Evolutionary conservation across 148 eudicot species (phyloP), one percentile per base, ranked within the genome.

Genomic region (Chenopodium album): DNA sequence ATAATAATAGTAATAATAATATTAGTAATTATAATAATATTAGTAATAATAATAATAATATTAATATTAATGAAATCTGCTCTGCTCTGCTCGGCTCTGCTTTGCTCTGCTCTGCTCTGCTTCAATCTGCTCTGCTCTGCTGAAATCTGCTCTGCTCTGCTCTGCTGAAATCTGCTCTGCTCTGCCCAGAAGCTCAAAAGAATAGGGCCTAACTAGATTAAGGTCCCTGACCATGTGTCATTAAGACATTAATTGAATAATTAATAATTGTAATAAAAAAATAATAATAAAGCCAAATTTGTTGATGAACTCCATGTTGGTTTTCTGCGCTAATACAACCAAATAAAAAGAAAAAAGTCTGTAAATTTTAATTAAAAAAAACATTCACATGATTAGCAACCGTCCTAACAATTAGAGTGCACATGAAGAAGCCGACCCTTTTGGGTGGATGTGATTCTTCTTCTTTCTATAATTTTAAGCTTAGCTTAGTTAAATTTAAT

Each of bases 281-380:
- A 14, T 31, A 75, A 31, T 29, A 54, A 75, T 75, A 75, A 75
- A 76, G 68, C 50, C 68, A 76, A 78, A 23, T 46, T 78, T 66
- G 31, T 78, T 66, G 80, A 67, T 78, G 80, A 73, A 78, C 26
- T 65, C 59, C 71, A 78, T 78, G 80, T 66, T 66, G 80, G 71
- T 41, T 4, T 9, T 78, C 37, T 65, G 71, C 60, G n/a, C 56
- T 78, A 78, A 78, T 65, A 26, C 60, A 6, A 59, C 68, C 56
- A 73, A 71, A 69, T 3, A 14, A 71, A 71, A 41, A 41, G 19
- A 37, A 73, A 73, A 71, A 19, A 20, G 76, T 47, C 16, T n/a
- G 17, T 73, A 47, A 71, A 9, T 37, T 9, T 13, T 34, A 66
- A 68, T 34, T 8, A 67, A 4, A 22, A 73, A 44, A 41, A 46